Conservation (phyloP, 805 yeast genomes). For the Candida awuae region DNA sequence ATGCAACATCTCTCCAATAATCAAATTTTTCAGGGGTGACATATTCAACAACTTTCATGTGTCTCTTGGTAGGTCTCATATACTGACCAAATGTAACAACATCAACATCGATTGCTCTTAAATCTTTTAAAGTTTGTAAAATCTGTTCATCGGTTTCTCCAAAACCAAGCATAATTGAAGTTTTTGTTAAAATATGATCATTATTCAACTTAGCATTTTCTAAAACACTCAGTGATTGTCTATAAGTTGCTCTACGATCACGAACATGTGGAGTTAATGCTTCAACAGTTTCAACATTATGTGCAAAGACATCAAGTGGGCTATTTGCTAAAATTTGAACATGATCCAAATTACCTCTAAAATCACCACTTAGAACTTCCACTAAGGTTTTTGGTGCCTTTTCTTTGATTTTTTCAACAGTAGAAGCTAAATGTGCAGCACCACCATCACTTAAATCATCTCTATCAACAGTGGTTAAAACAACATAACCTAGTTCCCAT, state of each 20-base stretch:
- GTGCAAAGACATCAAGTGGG: constrained; percentile 95
- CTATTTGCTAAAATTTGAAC: constrained; percentile 73
- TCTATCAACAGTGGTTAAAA: constrained; percentile 93
- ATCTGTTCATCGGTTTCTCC: constrained; percentile 95
- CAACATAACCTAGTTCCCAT: constrained; percentile 98
- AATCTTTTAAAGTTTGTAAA: constrained; percentile 61
- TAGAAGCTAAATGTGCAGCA: constrained; percentile 79
- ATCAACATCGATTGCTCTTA: constrained; percentile 73
- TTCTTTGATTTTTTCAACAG: constrained; percentile 73
- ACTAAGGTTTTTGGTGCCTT: constrained; percentile 89
- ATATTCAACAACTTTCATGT: constrained; percentile 96
- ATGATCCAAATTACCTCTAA: constrained; percentile 80
- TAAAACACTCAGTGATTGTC: constrained; percentile 76
- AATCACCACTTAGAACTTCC: constrained; percentile 92
- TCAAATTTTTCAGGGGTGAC: constrained; percentile 91
- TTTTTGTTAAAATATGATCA: constrained; percentile 76
- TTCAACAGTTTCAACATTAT: constrained; percentile 94
- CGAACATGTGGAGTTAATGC: constrained; percentile 89
- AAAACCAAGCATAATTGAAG: constrained; percentile 92
- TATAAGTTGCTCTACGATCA: constrained; percentile 93
- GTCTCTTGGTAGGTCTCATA: constrained; percentile 98
- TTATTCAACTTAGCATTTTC: constrained; percentile 71
- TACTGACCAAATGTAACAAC: constrained; percentile 98
- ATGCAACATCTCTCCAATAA: constrained; percentile 80
- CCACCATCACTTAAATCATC: constrained; percentile 95